Conservation (phyloP, 805 yeast genomes). For the Saccharomyces jurei region DNA sequence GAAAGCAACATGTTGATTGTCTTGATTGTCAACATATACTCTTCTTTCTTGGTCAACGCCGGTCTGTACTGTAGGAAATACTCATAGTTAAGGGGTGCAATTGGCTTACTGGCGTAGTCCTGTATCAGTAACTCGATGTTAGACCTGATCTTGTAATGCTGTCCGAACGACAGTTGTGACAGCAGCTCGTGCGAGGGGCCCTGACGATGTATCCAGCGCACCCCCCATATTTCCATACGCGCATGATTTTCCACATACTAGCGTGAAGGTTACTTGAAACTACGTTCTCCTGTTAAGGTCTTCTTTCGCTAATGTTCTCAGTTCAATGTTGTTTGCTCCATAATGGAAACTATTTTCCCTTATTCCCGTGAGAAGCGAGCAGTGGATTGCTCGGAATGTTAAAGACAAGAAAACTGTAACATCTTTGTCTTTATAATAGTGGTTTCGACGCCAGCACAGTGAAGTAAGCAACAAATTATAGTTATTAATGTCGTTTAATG, state of each 20-base stretch:
- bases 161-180: conserved; percentile 32
- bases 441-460: background rate
- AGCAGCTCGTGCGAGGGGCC: conserved; percentile 1
- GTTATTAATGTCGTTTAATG: conserved; percentile 24
- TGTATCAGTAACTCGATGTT: conserved; percentile 52
- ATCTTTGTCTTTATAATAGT: background rate
- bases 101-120: conserved; percentile 43
- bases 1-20: conserved; percentile 51
- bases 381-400: background rate
- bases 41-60: conserved; percentile 26
- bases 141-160: conserved; percentile 50
- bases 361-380: background rate
- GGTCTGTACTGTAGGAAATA: conserved; percentile 38
- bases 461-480: background rate
- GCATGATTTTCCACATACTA: background rate
- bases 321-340: background rate
- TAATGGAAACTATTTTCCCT: background rate
- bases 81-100: conserved; percentile 47
- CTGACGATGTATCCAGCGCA: background rate
- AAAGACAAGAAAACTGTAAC: background rate
- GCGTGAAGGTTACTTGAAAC: background rate
- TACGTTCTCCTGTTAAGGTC: background rate
- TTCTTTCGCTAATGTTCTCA: background rate
- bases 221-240: background rate
- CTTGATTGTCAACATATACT: conserved; percentile 39